Conservation (phyloP, 1,139 yeast species). For the Debaryomycetaceae sp. region DNA sequence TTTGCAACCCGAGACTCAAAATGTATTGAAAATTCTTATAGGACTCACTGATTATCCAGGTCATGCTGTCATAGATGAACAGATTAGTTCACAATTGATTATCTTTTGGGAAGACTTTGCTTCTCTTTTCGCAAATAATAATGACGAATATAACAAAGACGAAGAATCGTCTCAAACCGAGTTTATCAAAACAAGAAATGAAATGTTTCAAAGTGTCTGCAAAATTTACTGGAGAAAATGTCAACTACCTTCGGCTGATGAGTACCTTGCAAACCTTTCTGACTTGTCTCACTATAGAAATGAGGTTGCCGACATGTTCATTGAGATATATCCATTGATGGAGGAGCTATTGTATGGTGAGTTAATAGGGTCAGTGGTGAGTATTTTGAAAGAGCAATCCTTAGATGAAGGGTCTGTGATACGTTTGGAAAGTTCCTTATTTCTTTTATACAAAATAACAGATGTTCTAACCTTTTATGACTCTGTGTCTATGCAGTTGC, state of each 20-base stretch:
- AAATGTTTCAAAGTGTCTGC: slow-evolving; percentile 45
- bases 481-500: slow-evolving; percentile 21
- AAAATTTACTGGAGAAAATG: slow-evolving; percentile 62
- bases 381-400: slow-evolving; percentile 12
- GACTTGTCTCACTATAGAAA: slow-evolving; percentile 68
- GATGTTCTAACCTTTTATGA: slow-evolving; percentile 48
- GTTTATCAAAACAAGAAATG: slow-evolving; percentile 29
- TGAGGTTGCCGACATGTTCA: slow-evolving; percentile 75
- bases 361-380: slow-evolving; percentile 42
- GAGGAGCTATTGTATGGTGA: slow-evolving; percentile 54
- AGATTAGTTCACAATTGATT: slow-evolving; percentile 61
- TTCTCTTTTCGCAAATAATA: slow-evolving; percentile 58
- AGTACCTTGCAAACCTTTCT: slow-evolving; percentile 16
- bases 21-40: slow-evolving; percentile 49
- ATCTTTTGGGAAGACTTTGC: slow-evolving; percentile 80
- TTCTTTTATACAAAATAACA: slow-evolving; percentile 53
- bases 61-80: slow-evolving; percentile 63
- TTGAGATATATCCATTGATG: slow-evolving; percentile 62
- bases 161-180: slow-evolving; percentile 3
- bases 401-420: slow-evolving; percentile 3
- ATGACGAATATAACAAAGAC: slow-evolving; percentile 33
- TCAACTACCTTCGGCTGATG: slow-evolving; percentile 27
- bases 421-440: slow-evolving; percentile 69
- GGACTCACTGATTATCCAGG: slow-evolving; percentile 61
- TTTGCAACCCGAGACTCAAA: slow-evolving; percentile 32